Evolutionary conservation across 306 rosid species (phyloP), one percentile per base, ranked within the genome.

Genomic region (Sicyos edulis): DNA sequence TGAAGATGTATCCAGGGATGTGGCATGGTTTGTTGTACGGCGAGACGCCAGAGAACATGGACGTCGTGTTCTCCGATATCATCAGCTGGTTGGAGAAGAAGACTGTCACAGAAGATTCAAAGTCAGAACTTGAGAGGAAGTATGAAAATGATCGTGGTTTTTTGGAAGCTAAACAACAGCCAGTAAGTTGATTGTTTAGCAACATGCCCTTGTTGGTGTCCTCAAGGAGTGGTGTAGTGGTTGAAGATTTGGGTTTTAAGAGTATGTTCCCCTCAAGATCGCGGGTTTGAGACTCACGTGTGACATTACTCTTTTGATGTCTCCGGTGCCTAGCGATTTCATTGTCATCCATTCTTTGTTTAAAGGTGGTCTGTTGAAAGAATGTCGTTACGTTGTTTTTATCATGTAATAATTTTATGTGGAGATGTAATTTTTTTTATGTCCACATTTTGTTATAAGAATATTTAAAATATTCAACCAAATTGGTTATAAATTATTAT

Each of bases 11-110:
- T 58, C 87, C 95, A 1, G 76, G 57, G 34, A 93, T 93, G 98
- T 93, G 98, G 98, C 98, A 93, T 45, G 92, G 96, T 34, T 71
- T 93, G 6, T 79, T 93, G 34, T 88, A 88, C 8, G 98, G 98
- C 53, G 98, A 93, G 82, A 81, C 98, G 21, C 78, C 72, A 0
- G 84, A 93, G 42, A 93, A 93, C 64, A 70, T 81, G 52, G 49
- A 86, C 6, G 78, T 81, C 60, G 91, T 93, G 26, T 93, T 86
- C 75, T 62, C 85, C 0, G 99, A 93, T 54, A 87, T 93, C 2
- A 85, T 84, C 32, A 21, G 6, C 5, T 93, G 99, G 99, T 59
- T 93, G 15, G 82, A 87, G 0, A 29, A 83, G 40, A 87, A 67
- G 74, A 61, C 53, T 71, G 51, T 10, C 44, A 37, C 44, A 37